Evolutionary conservation across 192 early-diverging fungal genomes (phyloP), one percentile per base, ranked within the genome.

Genomic region (Hyaloraphidium curvatum): DNA sequence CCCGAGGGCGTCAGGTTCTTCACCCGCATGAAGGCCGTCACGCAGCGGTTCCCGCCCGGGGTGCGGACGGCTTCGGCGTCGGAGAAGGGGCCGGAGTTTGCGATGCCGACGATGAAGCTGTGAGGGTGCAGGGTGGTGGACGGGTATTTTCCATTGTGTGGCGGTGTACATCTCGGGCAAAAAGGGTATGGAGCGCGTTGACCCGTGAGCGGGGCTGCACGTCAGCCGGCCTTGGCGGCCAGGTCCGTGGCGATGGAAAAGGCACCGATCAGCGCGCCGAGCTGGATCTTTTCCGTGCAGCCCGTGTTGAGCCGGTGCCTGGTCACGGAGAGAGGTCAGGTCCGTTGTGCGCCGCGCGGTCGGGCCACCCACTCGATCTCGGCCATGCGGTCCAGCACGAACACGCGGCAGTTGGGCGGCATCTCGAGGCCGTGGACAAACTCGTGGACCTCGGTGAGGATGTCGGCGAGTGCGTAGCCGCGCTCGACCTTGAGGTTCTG

Each of bases 381-480:
- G 1, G 87, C 85, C 53, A 99, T 57, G 51, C 80, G 73, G 52
- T 84, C 82, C 7, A 94, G 58, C 52, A 99, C 31, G 55, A 76
- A 73, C 13, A 86, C 67, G 16, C 80, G 60, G 3, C 78, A 72
- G 31, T 74, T 54, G 1, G 73, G n/a, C 2, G 84, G 84, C 35
- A 95, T 67, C 2, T 92, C 85, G n/a, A 88, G 70, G 11, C 55
- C 58, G 21, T 70, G 64, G 22, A 91, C 55, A 26, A 70, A 77
- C 11, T 70, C 69, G 40, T 78, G 73, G 1, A 99, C 58, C 51
- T 88, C 83, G 1, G 78, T 79, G 29, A 97, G 66, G 40, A 99
- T 90, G 60, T 97, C 95, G 51, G 83, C 72, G 25, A 99, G 62
- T 2, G 92, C 91, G 35, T 90, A 66, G 0, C 95, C 92, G 57